These are phyloP conservation scores for Annulohypoxylon bovei DNA, from an alignment of 495 filamentous ascomycete species.

Conservation along the genomic window DNA sequence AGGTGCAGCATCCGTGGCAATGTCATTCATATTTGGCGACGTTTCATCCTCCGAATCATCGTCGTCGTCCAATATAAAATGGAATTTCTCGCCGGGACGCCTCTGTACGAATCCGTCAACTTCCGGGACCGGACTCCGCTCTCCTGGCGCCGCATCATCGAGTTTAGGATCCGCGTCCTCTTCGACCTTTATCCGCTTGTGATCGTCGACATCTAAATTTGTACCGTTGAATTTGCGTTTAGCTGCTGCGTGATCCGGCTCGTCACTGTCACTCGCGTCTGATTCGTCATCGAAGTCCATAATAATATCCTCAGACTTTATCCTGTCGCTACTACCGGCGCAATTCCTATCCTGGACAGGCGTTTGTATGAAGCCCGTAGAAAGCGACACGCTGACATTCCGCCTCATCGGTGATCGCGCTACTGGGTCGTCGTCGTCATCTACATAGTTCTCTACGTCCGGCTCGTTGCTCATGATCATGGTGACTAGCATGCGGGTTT, in stretches of 20 bases:
- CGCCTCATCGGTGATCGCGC: slow-evolving; percentile 4
- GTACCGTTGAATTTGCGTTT: slow-evolving; percentile 50
- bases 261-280: neutral
- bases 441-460: slow-evolving; percentile 35
- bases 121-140: slow-evolving; percentile 14
- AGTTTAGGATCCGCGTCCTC: slow-evolving; percentile 47
- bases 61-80: slow-evolving; percentile 44
- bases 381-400: slow-evolving; percentile 17
- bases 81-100: slow-evolving; percentile 34
- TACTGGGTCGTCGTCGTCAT: slow-evolving; percentile 6
- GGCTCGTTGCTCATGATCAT: slow-evolving; percentile 64
- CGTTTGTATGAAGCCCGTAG: slow-evolving; percentile 26
- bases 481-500: slow-evolving; percentile 71
- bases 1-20: neutral
- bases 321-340: neutral
- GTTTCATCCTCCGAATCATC: slow-evolving; percentile 33
- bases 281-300: slow-evolving; percentile 41
- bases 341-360: neutral
- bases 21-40: neutral
- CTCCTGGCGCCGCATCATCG: slow-evolving; percentile 47
- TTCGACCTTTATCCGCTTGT: slow-evolving; percentile 44
- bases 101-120: neutral
- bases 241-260: neutral
- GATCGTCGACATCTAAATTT: slow-evolving; percentile 49
- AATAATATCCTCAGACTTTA: slow-evolving; percentile 26